Base-by-base conservation (phyloP, 371 early-diverging fungal genomes). In the Mucor sp. region DNA sequence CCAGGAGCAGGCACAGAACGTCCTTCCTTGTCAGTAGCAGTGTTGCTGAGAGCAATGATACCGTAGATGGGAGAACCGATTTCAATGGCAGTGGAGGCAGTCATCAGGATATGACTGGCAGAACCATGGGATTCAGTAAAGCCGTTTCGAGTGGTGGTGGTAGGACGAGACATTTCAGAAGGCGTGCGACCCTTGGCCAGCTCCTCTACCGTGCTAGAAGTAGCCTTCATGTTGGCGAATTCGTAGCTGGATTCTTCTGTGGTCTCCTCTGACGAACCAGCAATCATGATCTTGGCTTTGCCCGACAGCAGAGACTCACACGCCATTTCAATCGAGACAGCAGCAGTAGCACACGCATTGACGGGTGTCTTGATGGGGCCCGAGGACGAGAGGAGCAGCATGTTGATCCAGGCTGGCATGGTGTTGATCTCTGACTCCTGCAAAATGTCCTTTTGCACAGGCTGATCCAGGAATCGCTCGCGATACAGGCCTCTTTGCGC, bases 201-300 rank as follows among this genome's bases (percentile, higher is more conserved):
- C 81, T 98, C 98, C 37, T 91, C 93, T 19, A 87, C 84, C 35
- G 97, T 81, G 75, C 89, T 94, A 67, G 91, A 90, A 23, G 97
- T 97, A 44, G 97, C 98, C 88, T 95, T 95, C 97, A 97, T 98
- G 87, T 95, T 94, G 70, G 95, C 95, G 81, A 98, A 97, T 85
- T 98, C 98, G 68, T 91, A 92, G 35, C 93, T 92, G 39, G 95
- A 93, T 71, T 98, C 96, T 77, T 96, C 97, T 61, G 91, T 91
- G 80, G 94, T 94, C 68, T 95, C 96, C 74, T 98, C 98, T 69
- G 91, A 93, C 8, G 94, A 96, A 79, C 98, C 98, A 60, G 95
- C 97, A 67, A 98, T 79, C 77, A 97, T 93, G 65, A 98, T 90
- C 83, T 94, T 94, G 57, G 98, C 98, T 81, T 95, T 96, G 67